Percentiles rank a stretch among this genome's conserved stretches.
Conservation (phyloP, 345 rosid species). For the Eucalyptus globulus region DNA sequence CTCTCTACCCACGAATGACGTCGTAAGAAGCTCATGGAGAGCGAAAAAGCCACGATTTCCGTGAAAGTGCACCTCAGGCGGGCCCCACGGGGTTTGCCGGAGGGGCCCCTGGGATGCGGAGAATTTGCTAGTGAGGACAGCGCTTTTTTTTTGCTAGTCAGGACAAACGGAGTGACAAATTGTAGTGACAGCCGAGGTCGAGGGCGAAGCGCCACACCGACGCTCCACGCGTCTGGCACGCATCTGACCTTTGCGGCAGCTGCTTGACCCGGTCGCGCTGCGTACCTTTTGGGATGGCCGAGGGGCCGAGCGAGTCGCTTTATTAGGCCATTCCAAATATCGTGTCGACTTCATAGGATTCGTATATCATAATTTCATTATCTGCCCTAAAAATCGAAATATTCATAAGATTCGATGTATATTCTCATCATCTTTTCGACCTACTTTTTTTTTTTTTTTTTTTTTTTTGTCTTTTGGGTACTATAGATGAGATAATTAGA, state of each 20-base stretch:
- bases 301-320: neutral
- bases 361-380: neutral
- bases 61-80: neutral
- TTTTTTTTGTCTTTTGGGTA: neutral
- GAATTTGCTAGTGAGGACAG: neutral
- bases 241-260: neutral
- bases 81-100: neutral
- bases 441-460: neutral
- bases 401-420: neutral
- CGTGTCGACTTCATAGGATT: neutral
- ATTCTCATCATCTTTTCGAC: neutral
- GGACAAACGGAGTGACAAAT: neutral
- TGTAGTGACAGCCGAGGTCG: neutral
- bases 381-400: neutral
- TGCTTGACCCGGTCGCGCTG: neutral
- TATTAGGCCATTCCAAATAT: neutral
- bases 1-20: neutral
- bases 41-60: neutral
- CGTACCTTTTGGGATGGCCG: neutral
- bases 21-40: neutral
- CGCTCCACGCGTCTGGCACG: neutral
- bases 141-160: neutral
- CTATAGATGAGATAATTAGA: neutral
- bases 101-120: neutral
- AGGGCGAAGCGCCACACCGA: neutral